Evolutionary conservation across 2,329 filamentous ascomycete genomes (phyloP), one percentile per base, ranked within the genome.

Genomic region (Aspergillus ochraceoroseus): DNA sequence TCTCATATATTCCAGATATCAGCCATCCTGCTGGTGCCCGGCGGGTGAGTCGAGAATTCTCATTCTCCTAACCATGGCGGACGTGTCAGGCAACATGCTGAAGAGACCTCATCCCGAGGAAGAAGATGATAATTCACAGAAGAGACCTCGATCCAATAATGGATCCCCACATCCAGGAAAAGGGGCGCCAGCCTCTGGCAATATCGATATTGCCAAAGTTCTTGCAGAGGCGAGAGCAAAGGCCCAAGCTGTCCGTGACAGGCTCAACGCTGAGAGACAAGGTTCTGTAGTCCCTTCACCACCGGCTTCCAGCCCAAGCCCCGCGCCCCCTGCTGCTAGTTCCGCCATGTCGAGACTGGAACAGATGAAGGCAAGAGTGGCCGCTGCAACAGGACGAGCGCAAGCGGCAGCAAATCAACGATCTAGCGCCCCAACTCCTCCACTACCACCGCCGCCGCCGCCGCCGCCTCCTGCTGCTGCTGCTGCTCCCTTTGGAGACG

Each of bases 321-420:
- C 62, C 30, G 51, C 56, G 23, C 55, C 64, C 20, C 46, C 65
- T n/a, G 42, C 57, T 19, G 35, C 61, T 18, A 54, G 55, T 31
- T 48, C 66, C 14, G 77, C 57, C 74, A 77, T 48, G 73, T 82
- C 58, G 74, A 87, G 64, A 73, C 78, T 90, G 50, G 87, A 86
- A 32, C 82, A 84, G 29, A 75, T 94, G 59, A 89, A 84, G 63
- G 85, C 85, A 15, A 77, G 86, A 53, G 83, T 92, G 8, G 83
- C 84, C 32, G 85, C 85, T 34, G 85, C 85, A 38, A 83, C 86
- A 32, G 70, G 69, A 19, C 71, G 68, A 56, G 64, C 67, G 27
- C 64, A 63, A 25, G 52, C 65, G 12, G 50, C 66, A 13, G 56
- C 65, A n/a, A 58, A 68, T 52, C 63, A 69, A 63, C 64, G 77